Evolutionary conservation across 2,329 filamentous ascomycete genomes (phyloP).

Genomic region (Sarocladium kiliense): DNA sequence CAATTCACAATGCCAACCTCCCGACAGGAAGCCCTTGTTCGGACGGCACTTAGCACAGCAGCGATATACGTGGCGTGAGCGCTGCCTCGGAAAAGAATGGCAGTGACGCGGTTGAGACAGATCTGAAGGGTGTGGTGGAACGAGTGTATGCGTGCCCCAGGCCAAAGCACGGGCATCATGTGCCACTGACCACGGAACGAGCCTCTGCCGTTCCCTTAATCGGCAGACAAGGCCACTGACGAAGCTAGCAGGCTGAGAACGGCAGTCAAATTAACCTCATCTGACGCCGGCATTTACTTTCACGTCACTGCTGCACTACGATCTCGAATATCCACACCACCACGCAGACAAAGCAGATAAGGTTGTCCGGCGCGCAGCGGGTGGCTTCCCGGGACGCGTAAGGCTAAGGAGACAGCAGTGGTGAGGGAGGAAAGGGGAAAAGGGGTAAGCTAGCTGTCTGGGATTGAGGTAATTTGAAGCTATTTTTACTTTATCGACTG

Average conservation of each 20-base stretch:
- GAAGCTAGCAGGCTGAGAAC: background rate
- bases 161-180: background rate
- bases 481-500: conserved; percentile 1
- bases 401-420: background rate
- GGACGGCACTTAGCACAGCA: background rate
- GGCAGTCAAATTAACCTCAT: background rate
- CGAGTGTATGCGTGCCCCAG: background rate
- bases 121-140: conserved; percentile 5
- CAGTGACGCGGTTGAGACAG: conserved; percentile 6
- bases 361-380: background rate
- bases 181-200: background rate
- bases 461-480: background rate
- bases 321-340: conserved; percentile 3
- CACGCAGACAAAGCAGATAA: background rate
- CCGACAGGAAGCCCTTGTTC: background rate
- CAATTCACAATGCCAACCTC: background rate
- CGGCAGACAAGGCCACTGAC: background rate
- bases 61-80: background rate
- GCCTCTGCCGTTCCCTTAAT: background rate
- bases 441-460: background rate
- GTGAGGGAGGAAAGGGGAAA: background rate
- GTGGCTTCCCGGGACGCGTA: background rate
- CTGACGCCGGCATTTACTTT: background rate
- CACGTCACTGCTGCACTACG: background rate
- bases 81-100: background rate